Evolutionary conservation across 2,329 filamentous ascomycete genomes (phyloP).

Genomic region (Zymoseptoria ardabiliae): DNA sequence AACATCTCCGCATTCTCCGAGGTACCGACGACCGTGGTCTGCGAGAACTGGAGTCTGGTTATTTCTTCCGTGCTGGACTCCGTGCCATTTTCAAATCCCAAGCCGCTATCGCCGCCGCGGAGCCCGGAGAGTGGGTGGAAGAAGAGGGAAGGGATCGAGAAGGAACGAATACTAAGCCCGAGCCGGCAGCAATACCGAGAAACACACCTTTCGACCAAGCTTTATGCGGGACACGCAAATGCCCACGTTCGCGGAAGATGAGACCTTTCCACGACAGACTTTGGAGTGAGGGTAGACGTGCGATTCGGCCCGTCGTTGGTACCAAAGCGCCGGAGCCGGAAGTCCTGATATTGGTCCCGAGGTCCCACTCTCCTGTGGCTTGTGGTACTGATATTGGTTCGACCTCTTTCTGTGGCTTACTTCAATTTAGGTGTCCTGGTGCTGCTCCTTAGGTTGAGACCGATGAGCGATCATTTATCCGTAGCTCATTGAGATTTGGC

Average conservation of each 20-base stretch:
- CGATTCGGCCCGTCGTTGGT: conserved; percentile 42
- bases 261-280: background rate
- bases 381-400: no score
- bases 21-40: no score
- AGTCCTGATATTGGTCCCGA: conserved; percentile 57
- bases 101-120: no score
- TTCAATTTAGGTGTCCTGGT: no score
- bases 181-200: conserved; percentile 24
- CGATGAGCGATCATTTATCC: conserved; percentile 26
- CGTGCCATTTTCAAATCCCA: no score
- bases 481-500: no score
- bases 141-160: background rate
- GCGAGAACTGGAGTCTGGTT: no score
- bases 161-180: background rate
- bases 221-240: background rate
- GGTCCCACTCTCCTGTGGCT: conserved; percentile 46
- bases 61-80: no score
- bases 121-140: no score
- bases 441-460: no score
- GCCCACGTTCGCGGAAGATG: background rate
- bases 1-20: no score
- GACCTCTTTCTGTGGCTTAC: no score
- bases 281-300: conserved; percentile 51
- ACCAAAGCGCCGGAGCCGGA: conserved; percentile 49
- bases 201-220: background rate